A percentile compares a stretch with the other conserved stretches of the same genome.
phyloP scores from a whole-genome alignment of 2,329 filamentous ascomycete species.

The Alternaria triticina region DNA sequence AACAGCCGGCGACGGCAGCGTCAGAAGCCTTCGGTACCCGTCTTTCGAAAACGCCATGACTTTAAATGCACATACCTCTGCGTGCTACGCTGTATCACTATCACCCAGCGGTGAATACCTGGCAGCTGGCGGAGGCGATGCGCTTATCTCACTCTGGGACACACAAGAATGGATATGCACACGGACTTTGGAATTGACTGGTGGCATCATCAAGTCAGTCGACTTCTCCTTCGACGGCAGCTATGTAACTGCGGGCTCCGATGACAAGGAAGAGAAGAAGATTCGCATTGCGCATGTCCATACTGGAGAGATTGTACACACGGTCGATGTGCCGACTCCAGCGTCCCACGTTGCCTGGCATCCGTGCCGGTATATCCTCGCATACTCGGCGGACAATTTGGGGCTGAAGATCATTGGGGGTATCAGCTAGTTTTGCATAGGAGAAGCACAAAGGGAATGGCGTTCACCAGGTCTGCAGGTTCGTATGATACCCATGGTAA shows the following conservation, averaged over 20 bases:
- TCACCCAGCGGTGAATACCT: slow-evolving; percentile 75
- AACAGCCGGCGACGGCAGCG: slow-evolving; percentile 73
- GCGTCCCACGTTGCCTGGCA: slow-evolving; percentile 77
- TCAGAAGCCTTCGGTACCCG: slow-evolving; percentile 66
- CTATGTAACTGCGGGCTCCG: slow-evolving; percentile 75
- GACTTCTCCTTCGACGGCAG: slow-evolving; percentile 81
- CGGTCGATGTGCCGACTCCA: slow-evolving; percentile 70
- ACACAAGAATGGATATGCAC: slow-evolving; percentile 79
- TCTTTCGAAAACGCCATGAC: slow-evolving; percentile 58
- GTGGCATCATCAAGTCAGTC: slow-evolving; percentile 72
- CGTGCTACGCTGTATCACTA: slow-evolving; percentile 71
- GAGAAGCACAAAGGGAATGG: background rate
- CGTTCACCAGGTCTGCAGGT: slow-evolving; percentile 3
- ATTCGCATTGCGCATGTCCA: slow-evolving; percentile 75
- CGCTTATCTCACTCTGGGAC: slow-evolving; percentile 78
- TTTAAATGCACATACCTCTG: slow-evolving; percentile 75
- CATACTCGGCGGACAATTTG: slow-evolving; percentile 69
- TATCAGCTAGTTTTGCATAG: slow-evolving; percentile 23
- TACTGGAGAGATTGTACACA: slow-evolving; percentile 74
- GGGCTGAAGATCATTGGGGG: slow-evolving; percentile 72
- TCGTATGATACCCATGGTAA: slow-evolving; percentile 26
- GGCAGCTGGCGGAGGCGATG: slow-evolving; percentile 77
- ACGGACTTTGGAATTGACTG: slow-evolving; percentile 72
- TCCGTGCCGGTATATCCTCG: slow-evolving; percentile 74
- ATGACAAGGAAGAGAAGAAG: slow-evolving; percentile 74